A percentile compares a stretch with the other conserved stretches of the same genome.
phyloP scores from a whole-genome alignment of 305 asterid species.

The Fraxinus nigra region DNA sequence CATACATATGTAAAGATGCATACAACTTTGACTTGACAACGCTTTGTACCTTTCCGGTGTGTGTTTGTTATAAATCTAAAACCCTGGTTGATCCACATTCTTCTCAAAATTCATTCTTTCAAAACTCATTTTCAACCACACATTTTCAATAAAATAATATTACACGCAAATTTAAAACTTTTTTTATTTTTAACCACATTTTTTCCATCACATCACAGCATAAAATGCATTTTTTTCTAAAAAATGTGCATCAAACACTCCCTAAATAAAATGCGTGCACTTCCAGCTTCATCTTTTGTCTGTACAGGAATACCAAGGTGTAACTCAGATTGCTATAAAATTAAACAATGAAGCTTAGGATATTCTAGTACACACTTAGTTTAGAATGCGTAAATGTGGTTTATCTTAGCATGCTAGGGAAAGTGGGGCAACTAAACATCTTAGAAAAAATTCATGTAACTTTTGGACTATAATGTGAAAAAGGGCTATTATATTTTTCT shows the following conservation, averaged over 20 bases:
- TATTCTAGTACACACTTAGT: neutral
- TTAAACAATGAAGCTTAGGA: neutral
- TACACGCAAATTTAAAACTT: too few species aligned
- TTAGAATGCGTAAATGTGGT: neutral
- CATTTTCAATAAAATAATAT: too few species aligned
- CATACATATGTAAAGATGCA: neutral
- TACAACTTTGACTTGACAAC: neutral
- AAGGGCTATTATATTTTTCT: neutral
- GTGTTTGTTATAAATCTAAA: neutral
- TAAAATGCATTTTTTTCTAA: too few species aligned
- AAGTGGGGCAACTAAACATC: neutral
- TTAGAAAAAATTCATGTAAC: neutral
- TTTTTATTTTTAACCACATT: too few species aligned
- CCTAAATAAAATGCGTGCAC: neutral
- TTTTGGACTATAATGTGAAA: neutral
- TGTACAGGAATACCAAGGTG: neutral
- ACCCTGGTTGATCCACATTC: too few species aligned
- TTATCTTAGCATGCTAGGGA: neutral
- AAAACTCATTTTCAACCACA: too few species aligned
- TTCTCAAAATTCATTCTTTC: too few species aligned
- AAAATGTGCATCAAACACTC: too few species aligned
- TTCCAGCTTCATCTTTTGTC: neutral
- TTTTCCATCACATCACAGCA: too few species aligned
- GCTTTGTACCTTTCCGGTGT: neutral
- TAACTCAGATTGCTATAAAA: neutral